Evolutionary conservation across 2,329 filamentous ascomycete species (phyloP).

Genomic region (Aschersonia sp.): DNA sequence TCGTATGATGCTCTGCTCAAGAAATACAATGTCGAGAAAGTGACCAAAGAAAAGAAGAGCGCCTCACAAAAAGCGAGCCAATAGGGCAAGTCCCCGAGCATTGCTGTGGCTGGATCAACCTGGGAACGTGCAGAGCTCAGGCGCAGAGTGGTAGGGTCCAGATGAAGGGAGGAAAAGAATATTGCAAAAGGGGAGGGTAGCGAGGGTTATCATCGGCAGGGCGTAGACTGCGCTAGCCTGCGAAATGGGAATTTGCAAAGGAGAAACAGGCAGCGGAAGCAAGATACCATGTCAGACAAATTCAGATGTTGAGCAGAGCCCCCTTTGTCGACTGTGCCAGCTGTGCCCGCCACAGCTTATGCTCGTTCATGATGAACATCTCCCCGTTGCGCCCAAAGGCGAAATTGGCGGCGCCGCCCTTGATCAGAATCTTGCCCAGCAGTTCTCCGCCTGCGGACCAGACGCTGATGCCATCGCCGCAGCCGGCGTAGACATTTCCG

Average conservation of each 20-base stretch:
- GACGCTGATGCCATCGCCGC: slow-evolving; percentile 32
- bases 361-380: slow-evolving; percentile 33
- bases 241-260: background rate
- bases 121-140: no score
- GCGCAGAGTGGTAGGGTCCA: no score
- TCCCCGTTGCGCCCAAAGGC: slow-evolving; percentile 28
- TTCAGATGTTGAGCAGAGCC: slow-evolving; percentile 7
- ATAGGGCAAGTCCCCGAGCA: no score
- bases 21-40: background rate
- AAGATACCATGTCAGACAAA: background rate
- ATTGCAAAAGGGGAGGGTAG: no score
- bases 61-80: background rate
- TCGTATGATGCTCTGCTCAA: slow-evolving; percentile 1
- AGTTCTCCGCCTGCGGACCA: slow-evolving; percentile 30
- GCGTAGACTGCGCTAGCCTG: no score
- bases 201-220: no score
- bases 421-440: slow-evolving; percentile 27
- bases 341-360: slow-evolving; percentile 22
- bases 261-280: background rate
- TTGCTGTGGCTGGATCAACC: no score
- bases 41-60: background rate
- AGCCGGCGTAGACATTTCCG: slow-evolving; percentile 34
- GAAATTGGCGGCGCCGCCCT: slow-evolving; percentile 30
- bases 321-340: slow-evolving; percentile 6
- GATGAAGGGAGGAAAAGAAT: no score